Evolutionary conservation across 805 yeast genomes (phyloP).

Genomic region (Cyberlindnera mycetangii): DNA sequence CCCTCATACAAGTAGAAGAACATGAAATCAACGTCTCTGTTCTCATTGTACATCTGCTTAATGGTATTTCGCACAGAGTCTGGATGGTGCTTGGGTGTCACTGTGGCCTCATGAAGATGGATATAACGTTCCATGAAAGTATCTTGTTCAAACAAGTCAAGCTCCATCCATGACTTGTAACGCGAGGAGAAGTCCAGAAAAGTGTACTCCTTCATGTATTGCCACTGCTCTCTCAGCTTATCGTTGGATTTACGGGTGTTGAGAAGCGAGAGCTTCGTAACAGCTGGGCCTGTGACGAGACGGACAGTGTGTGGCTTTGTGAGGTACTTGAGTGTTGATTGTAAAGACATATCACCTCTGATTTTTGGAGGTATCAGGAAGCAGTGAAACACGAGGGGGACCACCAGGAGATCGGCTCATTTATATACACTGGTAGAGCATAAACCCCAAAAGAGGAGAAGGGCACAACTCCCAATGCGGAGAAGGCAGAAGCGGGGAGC

Average conservation of each 20-base stretch:
- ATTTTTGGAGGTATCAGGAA: no score
- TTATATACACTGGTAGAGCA: no score
- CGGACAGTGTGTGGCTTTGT: constrained; percentile 14
- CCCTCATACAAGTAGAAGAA: constrained; percentile 19
- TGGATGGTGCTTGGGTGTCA: constrained; percentile 12
- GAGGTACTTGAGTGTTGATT: constrained; percentile 16
- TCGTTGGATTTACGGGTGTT: constrained; percentile 7
- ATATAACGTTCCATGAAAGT: constrained; percentile 7
- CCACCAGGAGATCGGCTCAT: no score
- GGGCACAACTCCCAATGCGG: not conserved
- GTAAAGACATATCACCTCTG: no score
- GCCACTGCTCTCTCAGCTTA: constrained; percentile 9
- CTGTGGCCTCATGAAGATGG: constrained; percentile 10
- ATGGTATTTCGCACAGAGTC: constrained; percentile 12
- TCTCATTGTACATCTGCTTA: constrained; percentile 14
- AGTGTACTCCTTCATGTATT: constrained; percentile 13
- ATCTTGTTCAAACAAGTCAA: constrained; percentile 12
- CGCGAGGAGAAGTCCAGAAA: constrained; percentile 13
- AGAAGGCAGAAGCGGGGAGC: no score
- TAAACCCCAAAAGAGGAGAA: no score
- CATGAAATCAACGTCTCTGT: constrained; percentile 19
- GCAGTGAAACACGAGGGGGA: no score
- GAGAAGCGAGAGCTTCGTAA: constrained; percentile 14
- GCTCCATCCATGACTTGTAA: constrained; percentile 20
- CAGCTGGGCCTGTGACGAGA: constrained; percentile 8